These are phyloP conservation scores for Eucalyptus curtisii DNA, from an alignment of 345 rosid genomes.

Conservation along the genomic window DNA sequence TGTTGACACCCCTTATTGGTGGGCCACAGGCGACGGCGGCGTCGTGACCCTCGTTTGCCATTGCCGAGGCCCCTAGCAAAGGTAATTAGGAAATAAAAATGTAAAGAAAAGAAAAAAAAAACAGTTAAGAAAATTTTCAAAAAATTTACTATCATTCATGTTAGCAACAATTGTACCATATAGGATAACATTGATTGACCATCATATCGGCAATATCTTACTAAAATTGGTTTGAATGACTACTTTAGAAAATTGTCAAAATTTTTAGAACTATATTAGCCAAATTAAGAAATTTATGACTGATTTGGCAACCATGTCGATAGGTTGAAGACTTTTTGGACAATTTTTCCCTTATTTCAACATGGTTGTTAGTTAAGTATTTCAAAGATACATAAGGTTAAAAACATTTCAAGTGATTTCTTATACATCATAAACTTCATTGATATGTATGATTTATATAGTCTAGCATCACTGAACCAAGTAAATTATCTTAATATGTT, in stretches of 20 bases:
- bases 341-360: not conserved
- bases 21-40: fast-evolving
- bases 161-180: not conserved
- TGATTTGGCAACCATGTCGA: fast-evolving
- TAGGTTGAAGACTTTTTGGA: not conserved
- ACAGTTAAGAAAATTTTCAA: too few relatives aligned
- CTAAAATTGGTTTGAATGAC: not conserved
- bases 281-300: too few relatives aligned
- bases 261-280: too few relatives aligned
- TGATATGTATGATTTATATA: not conserved
- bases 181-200: fast-evolving
- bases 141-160: fast-evolving
- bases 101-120: too few relatives aligned
- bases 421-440: not conserved
- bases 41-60: not conserved
- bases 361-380: not conserved
- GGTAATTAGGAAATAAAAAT: too few relatives aligned
- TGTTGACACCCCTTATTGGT: too few relatives aligned
- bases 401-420: not conserved
- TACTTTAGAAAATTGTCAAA: not conserved
- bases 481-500: not conserved
- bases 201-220: not conserved
- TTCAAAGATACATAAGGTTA: not conserved
- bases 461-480: not conserved
- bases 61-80: not conserved